Evolutionary conservation across 805 yeast genomes (phyloP).

Genomic region (Peterozyma toletana): DNA sequence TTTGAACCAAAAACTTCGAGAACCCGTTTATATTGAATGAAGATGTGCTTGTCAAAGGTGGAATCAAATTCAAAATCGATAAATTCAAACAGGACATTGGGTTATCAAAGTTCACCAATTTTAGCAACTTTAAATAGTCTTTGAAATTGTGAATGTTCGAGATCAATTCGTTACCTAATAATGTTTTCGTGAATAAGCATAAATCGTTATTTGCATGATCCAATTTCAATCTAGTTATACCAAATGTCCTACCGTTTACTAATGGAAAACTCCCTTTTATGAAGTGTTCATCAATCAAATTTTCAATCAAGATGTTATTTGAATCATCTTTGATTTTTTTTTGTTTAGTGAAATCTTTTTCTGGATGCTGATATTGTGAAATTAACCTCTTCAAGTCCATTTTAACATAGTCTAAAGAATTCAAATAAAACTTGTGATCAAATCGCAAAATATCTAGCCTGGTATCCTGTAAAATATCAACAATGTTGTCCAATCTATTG

Average conservation of each 20-base stretch:
- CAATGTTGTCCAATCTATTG: slow-evolving; percentile 55
- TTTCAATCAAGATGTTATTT: slow-evolving; percentile 18
- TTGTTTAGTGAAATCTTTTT: slow-evolving; percentile 2
- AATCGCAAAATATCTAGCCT: slow-evolving; percentile 36
- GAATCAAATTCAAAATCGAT: slow-evolving; percentile 7
- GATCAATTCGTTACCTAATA: background rate
- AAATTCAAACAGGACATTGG: slow-evolving; percentile 23
- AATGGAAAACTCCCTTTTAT: slow-evolving; percentile 14
- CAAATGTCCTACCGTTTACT: slow-evolving; percentile 18
- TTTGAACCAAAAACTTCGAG: slow-evolving; percentile 3
- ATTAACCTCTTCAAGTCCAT: slow-evolving; percentile 15
- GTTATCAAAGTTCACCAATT: slow-evolving; percentile 26
- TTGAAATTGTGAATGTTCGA: slow-evolving; percentile 19
- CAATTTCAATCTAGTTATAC: slow-evolving; percentile 26
- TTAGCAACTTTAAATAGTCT: slow-evolving; percentile 25
- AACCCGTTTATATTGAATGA: slow-evolving; percentile 4
- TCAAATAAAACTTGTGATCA: slow-evolving; percentile 23
- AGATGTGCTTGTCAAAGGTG: slow-evolving; percentile 13
- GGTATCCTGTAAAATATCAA: slow-evolving; percentile 37
- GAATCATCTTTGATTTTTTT: slow-evolving; percentile 15
- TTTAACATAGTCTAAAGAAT: slow-evolving; percentile 40
- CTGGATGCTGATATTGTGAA: background rate
- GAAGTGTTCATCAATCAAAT: slow-evolving; percentile 22
- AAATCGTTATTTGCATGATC: slow-evolving; percentile 20
- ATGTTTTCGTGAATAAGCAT: slow-evolving; percentile 17